Percentiles rank a stretch among this genome's conserved stretches.
Evolutionary conservation across 2,329 filamentous ascomycete species (phyloP).

Genomic region (Mycosphaerella sp.): DNA sequence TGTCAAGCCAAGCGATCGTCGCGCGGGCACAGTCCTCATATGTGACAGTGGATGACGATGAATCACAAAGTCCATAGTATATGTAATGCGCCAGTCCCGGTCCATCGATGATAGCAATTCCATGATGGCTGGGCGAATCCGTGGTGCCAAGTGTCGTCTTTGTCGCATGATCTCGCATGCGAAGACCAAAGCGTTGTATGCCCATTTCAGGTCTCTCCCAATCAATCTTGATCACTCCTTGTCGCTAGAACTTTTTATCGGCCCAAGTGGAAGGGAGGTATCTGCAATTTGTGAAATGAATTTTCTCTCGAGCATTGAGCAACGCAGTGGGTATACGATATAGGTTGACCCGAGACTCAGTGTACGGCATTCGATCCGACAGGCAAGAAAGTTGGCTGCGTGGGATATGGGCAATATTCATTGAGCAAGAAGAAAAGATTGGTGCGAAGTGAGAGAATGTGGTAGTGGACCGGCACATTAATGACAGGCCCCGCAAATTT

Average conservation of each 20-base stretch:
- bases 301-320: background rate
- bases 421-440: too few species aligned
- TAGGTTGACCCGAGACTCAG: too few species aligned
- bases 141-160: slow-evolving; percentile 11
- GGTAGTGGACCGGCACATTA: too few species aligned
- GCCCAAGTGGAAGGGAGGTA: background rate
- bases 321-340: too few species aligned
- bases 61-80: slow-evolving; percentile 41
- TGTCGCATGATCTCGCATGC: slow-evolving; percentile 18
- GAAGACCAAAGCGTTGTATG: slow-evolving; percentile 22
- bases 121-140: slow-evolving; percentile 5
- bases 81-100: slow-evolving; percentile 72
- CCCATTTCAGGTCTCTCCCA: slow-evolving; percentile 14
- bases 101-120: slow-evolving; percentile 60
- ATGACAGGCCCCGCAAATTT: too few species aligned
- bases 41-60: background rate
- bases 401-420: too few species aligned
- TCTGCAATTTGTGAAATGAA: background rate
- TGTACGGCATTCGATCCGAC: too few species aligned
- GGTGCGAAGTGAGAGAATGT: too few species aligned
- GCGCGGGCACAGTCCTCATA: slow-evolving; percentile 58
- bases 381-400: too few species aligned
- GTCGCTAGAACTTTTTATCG: too few species aligned
- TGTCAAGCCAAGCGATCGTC: slow-evolving; percentile 57
- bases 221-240: background rate